phyloP scores from a whole-genome alignment of 176 grass and related monocot species.

The Zea luxurians region DNA sequence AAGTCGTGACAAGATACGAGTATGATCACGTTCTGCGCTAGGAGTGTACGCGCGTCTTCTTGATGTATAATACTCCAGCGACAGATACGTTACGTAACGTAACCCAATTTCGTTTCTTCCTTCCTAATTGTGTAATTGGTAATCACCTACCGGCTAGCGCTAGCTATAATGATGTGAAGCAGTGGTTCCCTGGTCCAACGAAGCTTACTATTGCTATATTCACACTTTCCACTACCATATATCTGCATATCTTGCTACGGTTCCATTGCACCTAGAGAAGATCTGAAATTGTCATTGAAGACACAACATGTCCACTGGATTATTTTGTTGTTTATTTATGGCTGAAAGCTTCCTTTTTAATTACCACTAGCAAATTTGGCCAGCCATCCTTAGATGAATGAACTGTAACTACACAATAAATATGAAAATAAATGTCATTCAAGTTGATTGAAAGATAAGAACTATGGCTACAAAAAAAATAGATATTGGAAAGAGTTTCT shows the following conservation, averaged over 20 bases:
- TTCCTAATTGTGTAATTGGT: too few relatives aligned
- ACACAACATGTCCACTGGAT: neutral
- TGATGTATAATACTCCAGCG: neutral
- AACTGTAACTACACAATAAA: neutral
- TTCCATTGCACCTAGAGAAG: neutral
- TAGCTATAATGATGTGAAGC: too few relatives aligned
- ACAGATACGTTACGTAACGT: neutral
- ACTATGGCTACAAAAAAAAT: too few relatives aligned
- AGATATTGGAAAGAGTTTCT: too few relatives aligned
- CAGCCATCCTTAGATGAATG: neutral
- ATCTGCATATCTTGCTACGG: neutral
- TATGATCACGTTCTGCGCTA: constrained; percentile 31
- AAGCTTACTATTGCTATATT: too few relatives aligned
- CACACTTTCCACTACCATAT: too few relatives aligned
- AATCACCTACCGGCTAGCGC: too few relatives aligned
- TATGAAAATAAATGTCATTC: neutral
- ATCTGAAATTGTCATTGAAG: neutral
- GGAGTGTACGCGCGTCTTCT: constrained; percentile 11
- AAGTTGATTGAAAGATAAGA: neutral
- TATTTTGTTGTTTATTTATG: neutral
- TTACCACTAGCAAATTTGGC: neutral
- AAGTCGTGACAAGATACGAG: constrained; percentile 34
- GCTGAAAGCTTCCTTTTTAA: neutral
- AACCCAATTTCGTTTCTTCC: constrained; percentile 5
- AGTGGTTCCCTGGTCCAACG: too few relatives aligned